These are phyloP conservation scores for Salicornia ramosissima DNA, from an alignment of 148 eudicot genomes.

Conservation along the genomic window DNA sequence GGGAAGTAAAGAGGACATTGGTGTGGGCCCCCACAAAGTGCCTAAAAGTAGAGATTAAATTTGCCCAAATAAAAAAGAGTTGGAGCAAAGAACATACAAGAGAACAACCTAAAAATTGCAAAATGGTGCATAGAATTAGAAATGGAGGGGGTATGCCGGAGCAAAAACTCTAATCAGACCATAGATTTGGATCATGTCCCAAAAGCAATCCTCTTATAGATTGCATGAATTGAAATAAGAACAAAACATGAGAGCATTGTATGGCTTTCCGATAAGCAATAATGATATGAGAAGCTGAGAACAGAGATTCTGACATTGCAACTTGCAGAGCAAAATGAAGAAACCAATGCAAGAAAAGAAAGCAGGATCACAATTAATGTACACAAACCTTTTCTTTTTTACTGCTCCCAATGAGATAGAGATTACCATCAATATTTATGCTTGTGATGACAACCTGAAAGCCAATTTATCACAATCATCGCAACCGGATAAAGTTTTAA, in stretches of 20 bases:
- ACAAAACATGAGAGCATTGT: background rate
- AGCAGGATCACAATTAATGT: background rate
- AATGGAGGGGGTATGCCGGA: too few relatives aligned
- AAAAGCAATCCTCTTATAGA: background rate
- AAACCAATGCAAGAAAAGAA: background rate
- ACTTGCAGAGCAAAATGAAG: background rate
- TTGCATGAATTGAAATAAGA: background rate
- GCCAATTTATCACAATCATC: constrained; percentile 17
- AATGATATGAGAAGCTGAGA: background rate
- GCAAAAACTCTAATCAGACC: too few relatives aligned
- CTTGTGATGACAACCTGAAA: constrained; percentile 95
- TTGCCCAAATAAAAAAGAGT: too few relatives aligned
- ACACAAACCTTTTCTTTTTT: constrained; percentile 59
- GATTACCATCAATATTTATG: constrained; percentile 67
- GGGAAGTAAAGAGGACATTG: too few relatives aligned
- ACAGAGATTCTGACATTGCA: background rate
- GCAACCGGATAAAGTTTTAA: constrained; percentile 3
- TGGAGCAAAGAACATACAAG: too few relatives aligned
- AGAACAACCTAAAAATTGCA: too few relatives aligned
- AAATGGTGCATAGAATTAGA: too few relatives aligned
- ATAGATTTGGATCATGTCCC: too few relatives aligned
- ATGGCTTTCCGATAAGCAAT: background rate
- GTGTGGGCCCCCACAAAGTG: too few relatives aligned
- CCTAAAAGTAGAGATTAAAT: too few relatives aligned
- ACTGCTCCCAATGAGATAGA: constrained; percentile 85